Evolutionary conservation across 495 filamentous ascomycete species (phyloP), one percentile per base, ranked within the genome.

Genomic region (Neurospora cerealis): DNA sequence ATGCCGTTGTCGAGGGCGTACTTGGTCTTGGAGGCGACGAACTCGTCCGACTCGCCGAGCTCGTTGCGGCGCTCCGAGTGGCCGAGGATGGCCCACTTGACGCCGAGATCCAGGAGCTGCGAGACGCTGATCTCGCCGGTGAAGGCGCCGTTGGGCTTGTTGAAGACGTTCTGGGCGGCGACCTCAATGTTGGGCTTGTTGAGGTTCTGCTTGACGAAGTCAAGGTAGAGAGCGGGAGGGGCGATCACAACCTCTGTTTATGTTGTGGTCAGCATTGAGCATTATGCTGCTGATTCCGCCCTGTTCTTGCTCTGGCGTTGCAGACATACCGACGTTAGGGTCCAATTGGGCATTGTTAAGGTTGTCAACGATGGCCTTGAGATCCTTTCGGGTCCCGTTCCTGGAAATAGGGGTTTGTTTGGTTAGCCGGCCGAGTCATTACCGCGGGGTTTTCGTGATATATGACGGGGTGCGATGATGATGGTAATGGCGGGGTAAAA

Each of bases 111-210:
- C 81, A 91, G 91, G 78, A 99, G 89, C 85, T 99, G 96, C 74
- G 90, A 85, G 73, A 94, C 94, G 77, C 89, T 92, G 86, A 99
- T 96, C 85, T 98, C 96, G 79, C 96, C 96, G 36, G 96, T 99
- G 88, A 93, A 98, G 74, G 96, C 96, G 78, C 96, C 96, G 82
- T 97, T 95, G 80, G 93, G 93, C 87, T 94, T 95, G 88, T 98
- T 91, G 84, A 89, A 98, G 83, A 98, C 93, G 80, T 99, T 98
- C 87, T 99, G 96, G 66, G 96, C 90, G 62, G 94, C 91, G 71
- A 98, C 92, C 75, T 92, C 89, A 79, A 98, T 87, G 66, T 81
- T 80, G 76, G 81, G 70, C 74, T 84, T 83, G 13, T 32, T 70
- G 79, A 93, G 89, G 79, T 91, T 87, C 79, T 94, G 89, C 75